Evolutionary conservation across 73 alveolate species (phyloP).

Genomic region (Paraurostyla sp.): DNA sequence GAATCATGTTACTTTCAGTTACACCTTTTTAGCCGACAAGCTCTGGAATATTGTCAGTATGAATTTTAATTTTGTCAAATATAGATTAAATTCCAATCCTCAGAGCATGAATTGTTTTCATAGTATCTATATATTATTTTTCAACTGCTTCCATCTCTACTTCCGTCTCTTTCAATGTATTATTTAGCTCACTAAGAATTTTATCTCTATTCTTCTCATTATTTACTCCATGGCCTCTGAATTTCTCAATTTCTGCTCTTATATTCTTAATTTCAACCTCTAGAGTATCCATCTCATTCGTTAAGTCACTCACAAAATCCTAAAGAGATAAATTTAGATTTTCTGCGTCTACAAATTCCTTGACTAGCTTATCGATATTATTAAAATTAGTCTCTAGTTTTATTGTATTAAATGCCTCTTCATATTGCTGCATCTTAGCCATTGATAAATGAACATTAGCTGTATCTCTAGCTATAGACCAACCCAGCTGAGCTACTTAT

Average conservation of each 20-base stretch:
- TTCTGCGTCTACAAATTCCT: conserved; percentile 79
- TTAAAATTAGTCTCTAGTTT: conserved; percentile 70
- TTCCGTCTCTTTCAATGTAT: conserved; percentile 75
- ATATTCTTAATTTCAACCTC: conserved; percentile 83
- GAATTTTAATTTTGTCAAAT: conserved; percentile 74
- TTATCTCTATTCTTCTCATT: conserved; percentile 68
- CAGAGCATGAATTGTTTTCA: conserved; percentile 81
- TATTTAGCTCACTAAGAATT: conserved; percentile 54
- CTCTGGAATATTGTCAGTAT: conserved; percentile 67
- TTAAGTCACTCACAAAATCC: conserved; percentile 86
- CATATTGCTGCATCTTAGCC: conserved; percentile 75
- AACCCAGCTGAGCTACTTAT: conserved; percentile 33
- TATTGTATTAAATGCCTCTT: conserved; percentile 75
- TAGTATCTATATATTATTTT: conserved; percentile 75
- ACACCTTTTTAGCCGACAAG: conserved; percentile 68
- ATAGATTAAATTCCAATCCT: conserved; percentile 76
- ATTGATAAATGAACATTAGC: conserved; percentile 52
- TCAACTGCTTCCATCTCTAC: conserved; percentile 83
- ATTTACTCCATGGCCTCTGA: conserved; percentile 22
- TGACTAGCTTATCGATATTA: conserved; percentile 72
- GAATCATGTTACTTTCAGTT: conserved; percentile 78
- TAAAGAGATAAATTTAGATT: conserved; percentile 73
- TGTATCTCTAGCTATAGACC: conserved; percentile 66
- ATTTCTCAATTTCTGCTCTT: conserved; percentile 61
- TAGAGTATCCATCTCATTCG: conserved; percentile 85